Conservation (phyloP, 1,139 yeast genomes). For the Blastobotrys raffinosifermentans region DNA sequence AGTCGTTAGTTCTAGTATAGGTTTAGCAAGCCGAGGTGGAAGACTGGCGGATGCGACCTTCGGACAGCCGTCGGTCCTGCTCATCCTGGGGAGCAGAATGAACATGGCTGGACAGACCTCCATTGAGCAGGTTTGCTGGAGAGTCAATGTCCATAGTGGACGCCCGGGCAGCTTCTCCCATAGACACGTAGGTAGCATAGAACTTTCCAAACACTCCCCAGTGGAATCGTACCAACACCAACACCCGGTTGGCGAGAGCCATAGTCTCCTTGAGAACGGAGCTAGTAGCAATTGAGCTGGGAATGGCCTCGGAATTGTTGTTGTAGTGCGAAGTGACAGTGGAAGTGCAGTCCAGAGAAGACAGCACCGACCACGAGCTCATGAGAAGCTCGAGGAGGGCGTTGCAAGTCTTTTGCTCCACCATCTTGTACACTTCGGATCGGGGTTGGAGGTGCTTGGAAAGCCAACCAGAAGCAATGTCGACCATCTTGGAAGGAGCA, state of each 20-base stretch:
- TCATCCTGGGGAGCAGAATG: slow-evolving; percentile 1
- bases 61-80: slow-evolving; percentile 3
- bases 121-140: not conserved
- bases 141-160: slow-evolving; percentile 1
- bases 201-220: slow-evolving; percentile 61
- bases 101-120: not conserved
- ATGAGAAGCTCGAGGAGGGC: slow-evolving; percentile 19
- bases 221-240: slow-evolving; percentile 60
- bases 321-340: slow-evolving; percentile 19
- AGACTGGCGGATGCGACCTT: slow-evolving; percentile 5
- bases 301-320: slow-evolving; percentile 19
- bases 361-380: slow-evolving; percentile 16
- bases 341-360: slow-evolving; percentile 20
- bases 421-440: slow-evolving; percentile 70
- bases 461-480: slow-evolving; percentile 74
- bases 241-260: slow-evolving; percentile 47
- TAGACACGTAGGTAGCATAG: slow-evolving; percentile 18
- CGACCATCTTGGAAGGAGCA: slow-evolving; percentile 36
- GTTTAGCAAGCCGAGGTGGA: slow-evolving; percentile 5
- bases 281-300: slow-evolving; percentile 12
- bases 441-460: slow-evolving; percentile 79
- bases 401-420: slow-evolving; percentile 46
- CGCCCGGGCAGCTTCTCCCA: slow-evolving; percentile 8
- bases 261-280: slow-evolving; percentile 40
- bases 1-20: not conserved